These are phyloP conservation scores for Peniophora sp. DNA, from an alignment of 1,284 basidiomycete genomes.

Conservation along the genomic window DNA sequence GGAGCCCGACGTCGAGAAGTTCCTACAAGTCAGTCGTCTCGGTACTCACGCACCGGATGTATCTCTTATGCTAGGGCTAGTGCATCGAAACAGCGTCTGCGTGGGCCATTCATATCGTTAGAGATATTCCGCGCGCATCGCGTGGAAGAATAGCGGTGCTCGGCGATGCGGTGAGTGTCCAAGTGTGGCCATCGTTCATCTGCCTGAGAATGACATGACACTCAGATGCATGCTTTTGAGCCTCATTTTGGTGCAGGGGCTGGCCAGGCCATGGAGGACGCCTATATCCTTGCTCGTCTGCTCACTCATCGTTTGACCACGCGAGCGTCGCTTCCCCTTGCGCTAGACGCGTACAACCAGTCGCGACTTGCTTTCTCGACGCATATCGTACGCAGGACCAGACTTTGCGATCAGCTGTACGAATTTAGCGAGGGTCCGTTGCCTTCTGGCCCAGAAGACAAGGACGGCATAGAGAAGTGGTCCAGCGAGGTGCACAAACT, in stretches of 20 bases:
- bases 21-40: constrained; percentile 32
- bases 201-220: not conserved
- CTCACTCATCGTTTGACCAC: constrained; percentile 38
- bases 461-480: not conserved
- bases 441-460: not conserved
- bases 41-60: not conserved
- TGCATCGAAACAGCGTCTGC: not conserved
- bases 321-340: not conserved
- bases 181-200: not conserved
- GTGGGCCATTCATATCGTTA: not conserved
- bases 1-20: constrained; percentile 37
- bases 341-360: not conserved
- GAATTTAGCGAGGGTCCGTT: not conserved
- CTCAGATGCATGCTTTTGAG: not conserved
- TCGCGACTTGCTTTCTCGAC: not conserved
- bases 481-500: not conserved
- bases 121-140: not conserved
- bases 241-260: not conserved
- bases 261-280: constrained; percentile 24
- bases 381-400: not conserved
- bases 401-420: not conserved
- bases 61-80: not conserved
- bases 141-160: not conserved
- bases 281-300: constrained; percentile 39
- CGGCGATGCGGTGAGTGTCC: not conserved